Base-by-base conservation (phyloP, 108 stramenopile genomes). In the Discostella stelligeroides region DNA sequence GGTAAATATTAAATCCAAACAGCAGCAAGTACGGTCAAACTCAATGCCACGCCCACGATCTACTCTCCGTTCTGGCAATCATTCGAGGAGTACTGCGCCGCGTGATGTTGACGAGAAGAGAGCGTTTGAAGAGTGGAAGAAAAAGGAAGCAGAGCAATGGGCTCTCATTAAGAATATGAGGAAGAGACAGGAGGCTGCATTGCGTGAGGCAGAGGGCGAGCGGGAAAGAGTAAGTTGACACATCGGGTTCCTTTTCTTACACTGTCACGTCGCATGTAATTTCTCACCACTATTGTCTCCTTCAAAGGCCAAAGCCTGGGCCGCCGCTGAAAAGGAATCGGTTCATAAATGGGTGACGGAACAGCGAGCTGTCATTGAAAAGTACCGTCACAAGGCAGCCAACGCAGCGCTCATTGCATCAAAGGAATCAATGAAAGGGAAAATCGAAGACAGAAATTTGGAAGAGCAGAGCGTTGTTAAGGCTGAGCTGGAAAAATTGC, bases 401-500 rank as follows among this genome's bases (percentile, higher is more conserved):
- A 81, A 76, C 43, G 80, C 80, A 12, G 75, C 80, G 7, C 70
- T 81, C 40, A 57, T 81, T 55, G 80, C 80, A 34, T 47, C 71
- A 40, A 73, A 67, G 46, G 65, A 53, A 49, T 70, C 80, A 25
- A 71, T 60, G 13, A 65, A 60, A 39, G 63, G 18, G 20, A 48
- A 37, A 46, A 17, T 51, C 12, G 43, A 61, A 12, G 60, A 63
- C 18, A 21, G 27, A 24, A 41, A 34, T 13, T 1, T 43, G 41
- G 54, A 51, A 17, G 75, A 76, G 15, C 39, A 23, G 1, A 34
- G 73, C 12, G 66, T 25, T 0, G 25, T 89, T 45, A 81, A 88
- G 15, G 76, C 86, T 7, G 68, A 77, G 50, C 56, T 94, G 58
- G 88, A 88, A 51, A 71, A 84, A 43, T 81, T 94, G 34, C 76